phyloP scores from a whole-genome alignment of 2,329 filamentous ascomycete species.

The Colletotrichum graminicola region DNA sequence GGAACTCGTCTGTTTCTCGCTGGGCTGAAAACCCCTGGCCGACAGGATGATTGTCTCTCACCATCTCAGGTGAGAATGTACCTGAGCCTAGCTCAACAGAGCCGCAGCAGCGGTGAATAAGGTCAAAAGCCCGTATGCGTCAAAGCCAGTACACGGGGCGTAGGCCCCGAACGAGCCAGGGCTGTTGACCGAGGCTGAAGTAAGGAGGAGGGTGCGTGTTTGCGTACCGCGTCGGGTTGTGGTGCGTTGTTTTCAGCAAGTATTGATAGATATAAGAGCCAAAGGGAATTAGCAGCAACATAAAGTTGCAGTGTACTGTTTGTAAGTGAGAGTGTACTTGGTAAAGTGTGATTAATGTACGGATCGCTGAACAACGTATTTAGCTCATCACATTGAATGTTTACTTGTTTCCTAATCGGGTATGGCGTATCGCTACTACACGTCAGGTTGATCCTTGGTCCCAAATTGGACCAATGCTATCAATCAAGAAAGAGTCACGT shows the following conservation, averaged over 20 bases:
- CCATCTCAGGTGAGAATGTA: neutral
- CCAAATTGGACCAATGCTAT: neutral
- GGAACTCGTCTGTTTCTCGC: neutral
- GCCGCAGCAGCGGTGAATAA: neutral
- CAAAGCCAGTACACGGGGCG: no score
- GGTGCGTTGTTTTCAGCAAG: neutral
- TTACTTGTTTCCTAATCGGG: slow-evolving; percentile 30
- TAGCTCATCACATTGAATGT: neutral
- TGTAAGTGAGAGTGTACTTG: neutral
- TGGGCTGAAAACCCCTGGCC: neutral
- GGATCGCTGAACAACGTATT: neutral
- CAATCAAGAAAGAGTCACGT: neutral
- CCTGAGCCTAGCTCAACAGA: neutral
- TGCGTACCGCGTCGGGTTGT: neutral
- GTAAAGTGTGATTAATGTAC: neutral
- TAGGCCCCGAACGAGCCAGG: neutral
- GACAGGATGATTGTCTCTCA: neutral
- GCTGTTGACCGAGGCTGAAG: neutral
- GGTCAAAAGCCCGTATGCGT: neutral
- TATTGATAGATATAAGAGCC: neutral
- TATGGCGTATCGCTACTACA: neutral
- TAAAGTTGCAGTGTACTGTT: no score
- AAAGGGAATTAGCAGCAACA: neutral
- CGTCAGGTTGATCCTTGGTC: no score
- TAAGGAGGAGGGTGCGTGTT: neutral